These are phyloP conservation scores for Calonectria naviculata DNA, from an alignment of 2,329 filamentous ascomycete species.

Conservation along the genomic window DNA sequence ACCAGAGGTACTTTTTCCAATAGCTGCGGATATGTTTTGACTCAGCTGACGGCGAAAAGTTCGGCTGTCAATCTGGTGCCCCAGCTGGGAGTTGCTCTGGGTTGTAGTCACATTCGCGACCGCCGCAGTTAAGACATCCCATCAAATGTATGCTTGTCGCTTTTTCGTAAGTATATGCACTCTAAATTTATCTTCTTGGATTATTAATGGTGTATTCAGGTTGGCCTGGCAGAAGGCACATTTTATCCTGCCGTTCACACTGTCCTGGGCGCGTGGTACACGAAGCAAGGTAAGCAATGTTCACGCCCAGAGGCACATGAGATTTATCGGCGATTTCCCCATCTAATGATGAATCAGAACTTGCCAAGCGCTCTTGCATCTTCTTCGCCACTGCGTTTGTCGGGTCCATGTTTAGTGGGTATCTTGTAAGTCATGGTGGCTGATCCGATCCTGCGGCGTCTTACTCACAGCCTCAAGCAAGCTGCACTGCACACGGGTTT, in stretches of 20 bases:
- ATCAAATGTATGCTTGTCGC: constrained; percentile 1
- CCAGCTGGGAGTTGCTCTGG: background rate
- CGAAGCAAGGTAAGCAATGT: background rate
- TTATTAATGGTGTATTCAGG: background rate
- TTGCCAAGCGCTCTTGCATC: background rate
- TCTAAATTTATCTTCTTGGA: too few relatives aligned
- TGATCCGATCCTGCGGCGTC: background rate
- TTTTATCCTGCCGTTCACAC: background rate
- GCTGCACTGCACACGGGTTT: background rate
- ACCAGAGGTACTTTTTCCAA: background rate
- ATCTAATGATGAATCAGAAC: background rate
- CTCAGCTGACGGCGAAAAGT: background rate
- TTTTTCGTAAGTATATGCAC: background rate
- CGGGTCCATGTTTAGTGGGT: background rate
- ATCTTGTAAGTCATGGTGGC: background rate
- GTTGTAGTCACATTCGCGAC: background rate
- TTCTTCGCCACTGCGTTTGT: constrained; percentile 1
- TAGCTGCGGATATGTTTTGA: too few relatives aligned
- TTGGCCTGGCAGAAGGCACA: background rate
- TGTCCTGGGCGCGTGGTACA: background rate
- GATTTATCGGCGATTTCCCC: background rate
- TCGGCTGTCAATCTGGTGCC: background rate
- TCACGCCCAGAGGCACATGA: background rate
- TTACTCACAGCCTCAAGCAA: constrained; percentile 2
- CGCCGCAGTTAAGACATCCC: background rate